Evolutionary conservation across 2,329 filamentous ascomycete genomes (phyloP).

Genomic region (Cadophora malorum): DNA sequence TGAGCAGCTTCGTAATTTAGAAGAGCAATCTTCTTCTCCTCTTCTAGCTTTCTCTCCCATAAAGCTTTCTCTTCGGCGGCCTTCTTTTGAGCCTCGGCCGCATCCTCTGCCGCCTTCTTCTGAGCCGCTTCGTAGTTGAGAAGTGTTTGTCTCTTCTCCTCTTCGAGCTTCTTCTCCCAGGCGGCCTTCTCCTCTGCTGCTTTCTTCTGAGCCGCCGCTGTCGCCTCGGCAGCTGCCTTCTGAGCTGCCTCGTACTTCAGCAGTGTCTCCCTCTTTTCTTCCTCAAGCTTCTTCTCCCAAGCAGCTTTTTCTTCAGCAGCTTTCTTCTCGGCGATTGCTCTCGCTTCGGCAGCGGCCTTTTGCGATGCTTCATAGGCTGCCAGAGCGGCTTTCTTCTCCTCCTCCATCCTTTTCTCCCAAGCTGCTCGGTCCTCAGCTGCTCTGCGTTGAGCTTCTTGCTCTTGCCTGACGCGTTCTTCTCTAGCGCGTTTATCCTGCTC

Average conservation of each 20-base stretch:
- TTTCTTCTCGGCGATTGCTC: conserved; percentile 24
- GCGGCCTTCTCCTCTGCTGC: conserved; percentile 51
- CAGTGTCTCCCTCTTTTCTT: conserved; percentile 35
- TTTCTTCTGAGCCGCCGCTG: conserved; percentile 54
- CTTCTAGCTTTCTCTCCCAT: conserved; percentile 50
- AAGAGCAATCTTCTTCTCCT: conserved; percentile 47
- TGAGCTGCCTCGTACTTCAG: conserved; percentile 41
- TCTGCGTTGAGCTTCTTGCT: conserved; percentile 53
- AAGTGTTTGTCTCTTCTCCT: conserved; percentile 47
- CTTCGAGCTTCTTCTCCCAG: conserved; percentile 46
- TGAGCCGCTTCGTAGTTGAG: conserved; percentile 45
- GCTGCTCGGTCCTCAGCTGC: conserved; percentile 47
- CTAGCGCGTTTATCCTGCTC: conserved; percentile 50
- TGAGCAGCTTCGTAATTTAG: conserved; percentile 34
- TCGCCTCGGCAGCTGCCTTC: conserved; percentile 50
- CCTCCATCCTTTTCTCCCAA: conserved; percentile 32
- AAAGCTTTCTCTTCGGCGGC: conserved; percentile 54
- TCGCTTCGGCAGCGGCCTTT: conserved; percentile 40
- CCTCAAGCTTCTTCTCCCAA: conserved; percentile 30
- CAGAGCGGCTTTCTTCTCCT: conserved; percentile 34
- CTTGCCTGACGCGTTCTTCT: conserved; percentile 50
- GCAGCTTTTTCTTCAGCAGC: conserved; percentile 28
- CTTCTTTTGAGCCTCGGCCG: conserved; percentile 50
- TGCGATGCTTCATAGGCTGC: conserved; percentile 29
- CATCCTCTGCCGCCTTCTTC: conserved; percentile 52